Evolutionary conservation across 306 rosid genomes (phyloP).

Genomic region (Chamaecrista fasciculata): DNA sequence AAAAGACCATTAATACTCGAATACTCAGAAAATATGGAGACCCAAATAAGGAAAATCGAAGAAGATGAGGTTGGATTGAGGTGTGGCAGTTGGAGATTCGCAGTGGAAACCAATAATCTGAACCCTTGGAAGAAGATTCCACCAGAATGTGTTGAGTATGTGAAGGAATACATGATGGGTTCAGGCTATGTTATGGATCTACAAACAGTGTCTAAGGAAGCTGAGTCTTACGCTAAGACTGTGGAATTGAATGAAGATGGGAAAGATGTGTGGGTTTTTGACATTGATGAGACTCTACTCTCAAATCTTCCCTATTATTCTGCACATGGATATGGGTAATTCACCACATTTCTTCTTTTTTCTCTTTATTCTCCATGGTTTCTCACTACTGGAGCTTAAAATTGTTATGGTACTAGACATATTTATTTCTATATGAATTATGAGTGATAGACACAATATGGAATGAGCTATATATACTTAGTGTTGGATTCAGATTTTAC

Average conservation of each 20-base stretch:
- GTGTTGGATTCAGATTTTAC: no score
- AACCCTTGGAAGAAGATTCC: slow-evolving; percentile 72
- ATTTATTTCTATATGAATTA: no score
- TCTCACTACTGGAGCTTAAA: not conserved
- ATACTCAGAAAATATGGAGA: slow-evolving; percentile 30
- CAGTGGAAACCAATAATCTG: slow-evolving; percentile 76
- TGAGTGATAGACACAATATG: no score
- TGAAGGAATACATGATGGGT: slow-evolving; percentile 61
- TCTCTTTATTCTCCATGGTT: not conserved
- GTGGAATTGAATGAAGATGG: slow-evolving; percentile 59
- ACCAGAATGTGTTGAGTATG: slow-evolving; percentile 57
- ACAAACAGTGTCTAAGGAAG: slow-evolving; percentile 57
- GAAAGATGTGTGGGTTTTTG: slow-evolving; percentile 80
- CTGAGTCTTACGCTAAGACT: slow-evolving; percentile 52
- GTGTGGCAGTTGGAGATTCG: slow-evolving; percentile 80
- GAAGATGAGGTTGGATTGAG: slow-evolving; percentile 42
- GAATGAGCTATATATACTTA: no score
- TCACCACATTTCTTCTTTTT: not conserved
- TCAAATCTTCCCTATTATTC: slow-evolving; percentile 88
- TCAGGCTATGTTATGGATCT: slow-evolving; percentile 53
- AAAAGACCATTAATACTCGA: slow-evolving; percentile 64
- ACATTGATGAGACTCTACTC: slow-evolving; percentile 81
- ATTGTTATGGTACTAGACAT: not conserved
- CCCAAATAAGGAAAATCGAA: slow-evolving; percentile 22
- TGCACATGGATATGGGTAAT: slow-evolving; percentile 75